These are phyloP conservation scores for Blastomyces parvus DNA, from an alignment of 2,329 filamentous ascomycete genomes.

Conservation along the genomic window DNA sequence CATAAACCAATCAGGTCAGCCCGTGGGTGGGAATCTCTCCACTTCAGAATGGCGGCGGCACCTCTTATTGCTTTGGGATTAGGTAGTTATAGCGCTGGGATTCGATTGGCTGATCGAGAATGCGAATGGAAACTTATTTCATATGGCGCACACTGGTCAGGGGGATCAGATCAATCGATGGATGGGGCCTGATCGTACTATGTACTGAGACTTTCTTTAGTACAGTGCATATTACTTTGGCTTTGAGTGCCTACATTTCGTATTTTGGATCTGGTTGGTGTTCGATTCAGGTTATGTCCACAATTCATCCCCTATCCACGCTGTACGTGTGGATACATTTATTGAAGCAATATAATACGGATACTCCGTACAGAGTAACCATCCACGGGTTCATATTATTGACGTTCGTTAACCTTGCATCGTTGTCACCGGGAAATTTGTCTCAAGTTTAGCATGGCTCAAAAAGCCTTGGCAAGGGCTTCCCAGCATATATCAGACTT, in stretches of 20 bases:
- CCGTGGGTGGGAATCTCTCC: background rate
- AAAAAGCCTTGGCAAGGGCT: background rate
- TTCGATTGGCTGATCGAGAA: background rate
- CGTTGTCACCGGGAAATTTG: background rate
- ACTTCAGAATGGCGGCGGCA: background rate
- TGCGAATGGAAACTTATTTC: background rate
- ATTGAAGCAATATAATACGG: too few species aligned
- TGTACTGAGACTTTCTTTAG: too few species aligned
- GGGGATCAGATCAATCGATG: background rate
- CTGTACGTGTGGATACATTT: background rate
- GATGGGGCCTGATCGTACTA: background rate
- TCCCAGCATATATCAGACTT: background rate
- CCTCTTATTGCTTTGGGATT: background rate
- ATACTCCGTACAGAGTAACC: too few species aligned
- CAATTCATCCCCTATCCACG: background rate
- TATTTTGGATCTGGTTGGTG: background rate
- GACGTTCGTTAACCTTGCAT: background rate
- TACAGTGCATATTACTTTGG: too few species aligned
- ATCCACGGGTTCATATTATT: background rate
- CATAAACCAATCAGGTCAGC: background rate
- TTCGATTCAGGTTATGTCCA: background rate
- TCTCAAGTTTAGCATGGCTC: background rate
- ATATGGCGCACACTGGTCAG: background rate
- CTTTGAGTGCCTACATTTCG: background rate
- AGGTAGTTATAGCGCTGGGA: background rate